phyloP scores from a whole-genome alignment of 208 protist species.

The Leishmania major region DNA sequence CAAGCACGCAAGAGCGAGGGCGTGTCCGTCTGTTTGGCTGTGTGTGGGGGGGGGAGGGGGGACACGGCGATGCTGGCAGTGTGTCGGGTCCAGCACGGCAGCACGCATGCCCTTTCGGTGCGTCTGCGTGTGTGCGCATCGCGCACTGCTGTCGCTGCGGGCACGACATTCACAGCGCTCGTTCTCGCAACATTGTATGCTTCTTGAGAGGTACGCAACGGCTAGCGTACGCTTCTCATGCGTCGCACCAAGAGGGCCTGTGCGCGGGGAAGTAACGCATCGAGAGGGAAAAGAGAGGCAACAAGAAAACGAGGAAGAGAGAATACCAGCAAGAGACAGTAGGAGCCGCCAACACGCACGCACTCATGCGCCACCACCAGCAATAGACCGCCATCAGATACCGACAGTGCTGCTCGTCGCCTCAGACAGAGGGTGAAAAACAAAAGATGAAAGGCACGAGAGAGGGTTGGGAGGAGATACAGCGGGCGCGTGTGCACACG shows the following conservation, averaged over 20 bases:
- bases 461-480: neutral
- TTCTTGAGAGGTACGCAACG: neutral
- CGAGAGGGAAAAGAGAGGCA: neutral
- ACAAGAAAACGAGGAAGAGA: neutral
- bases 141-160: neutral
- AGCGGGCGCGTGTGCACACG: neutral
- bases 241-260: neutral
- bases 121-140: neutral
- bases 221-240: neutral
- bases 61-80: neutral
- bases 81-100: neutral
- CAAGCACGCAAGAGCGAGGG: neutral
- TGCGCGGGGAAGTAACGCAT: neutral
- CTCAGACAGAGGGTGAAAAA: neutral
- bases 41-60: neutral
- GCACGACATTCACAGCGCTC: neutral
- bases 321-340: neutral
- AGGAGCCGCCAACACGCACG: neutral
- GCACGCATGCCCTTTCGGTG: neutral
- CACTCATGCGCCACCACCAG: neutral
- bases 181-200: neutral
- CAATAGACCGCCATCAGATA: neutral
- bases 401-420: neutral
- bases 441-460: neutral
- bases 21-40: neutral